Percentiles rank a stretch among this genome's conserved stretches.
Conservation (phyloP, 305 asterid species). For the Fraxinus ornus region DNA sequence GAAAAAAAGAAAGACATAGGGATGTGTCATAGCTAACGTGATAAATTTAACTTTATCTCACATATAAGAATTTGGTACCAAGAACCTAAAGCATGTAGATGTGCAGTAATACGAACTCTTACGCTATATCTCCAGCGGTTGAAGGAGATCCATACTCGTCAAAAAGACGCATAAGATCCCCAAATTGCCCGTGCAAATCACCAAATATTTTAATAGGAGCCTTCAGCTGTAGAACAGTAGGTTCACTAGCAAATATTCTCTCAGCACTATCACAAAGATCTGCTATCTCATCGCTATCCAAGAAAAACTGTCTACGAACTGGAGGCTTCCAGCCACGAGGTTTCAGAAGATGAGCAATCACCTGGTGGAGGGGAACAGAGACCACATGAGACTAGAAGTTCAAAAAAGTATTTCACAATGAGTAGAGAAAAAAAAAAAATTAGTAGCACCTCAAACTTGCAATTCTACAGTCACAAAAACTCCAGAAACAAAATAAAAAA, state of each 20-base stretch:
- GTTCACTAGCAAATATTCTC: conserved; percentile 89
- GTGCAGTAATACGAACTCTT: conserved; percentile 29
- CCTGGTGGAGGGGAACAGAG: conserved; percentile 42
- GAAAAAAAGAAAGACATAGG: not conserved
- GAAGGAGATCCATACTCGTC: conserved; percentile 99
- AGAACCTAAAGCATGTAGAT: conserved; percentile 11
- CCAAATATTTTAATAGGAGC: conserved; percentile 99
- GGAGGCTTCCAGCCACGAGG: conserved; percentile 99
- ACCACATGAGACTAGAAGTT: conserved; percentile 21
- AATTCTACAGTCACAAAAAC: not conserved
- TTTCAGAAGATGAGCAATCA: conserved; percentile 86
- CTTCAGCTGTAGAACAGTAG: conserved; percentile 88
- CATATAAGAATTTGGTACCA: conserved; percentile 8
- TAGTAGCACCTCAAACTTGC: conserved; percentile 1
- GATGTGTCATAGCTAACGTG: not conserved
- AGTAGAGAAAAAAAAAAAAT: not conserved
- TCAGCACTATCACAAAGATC: conserved; percentile 99
- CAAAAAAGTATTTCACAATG: conserved; percentile 17
- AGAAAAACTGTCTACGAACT: conserved; percentile 86
- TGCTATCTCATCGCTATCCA: conserved; percentile 96
- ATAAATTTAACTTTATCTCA: conserved; percentile 12
- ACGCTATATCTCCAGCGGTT: conserved; percentile 99
- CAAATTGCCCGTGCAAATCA: conserved; percentile 98
- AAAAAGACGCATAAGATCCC: conserved; percentile 98
- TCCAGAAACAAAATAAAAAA: conserved; percentile 15